Evolutionary conservation across 768 basidiomycete genomes (phyloP).

Genomic region (Mycena indigotica): DNA sequence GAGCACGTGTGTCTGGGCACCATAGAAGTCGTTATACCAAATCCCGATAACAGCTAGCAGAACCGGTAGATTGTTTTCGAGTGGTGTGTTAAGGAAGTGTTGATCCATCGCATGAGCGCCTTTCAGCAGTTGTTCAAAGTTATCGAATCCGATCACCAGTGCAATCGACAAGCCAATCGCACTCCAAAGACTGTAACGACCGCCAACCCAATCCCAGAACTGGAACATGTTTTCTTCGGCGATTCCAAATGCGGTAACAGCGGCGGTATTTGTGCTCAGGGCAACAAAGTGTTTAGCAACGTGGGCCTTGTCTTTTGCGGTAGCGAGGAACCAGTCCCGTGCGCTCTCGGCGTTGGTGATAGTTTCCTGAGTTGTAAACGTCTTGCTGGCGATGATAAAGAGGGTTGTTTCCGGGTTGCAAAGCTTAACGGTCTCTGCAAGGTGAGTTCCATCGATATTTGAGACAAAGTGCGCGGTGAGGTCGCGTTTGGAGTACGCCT

Average conservation of each 20-base stretch:
- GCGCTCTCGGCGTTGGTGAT: constrained; percentile 98
- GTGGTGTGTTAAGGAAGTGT: constrained; percentile 87
- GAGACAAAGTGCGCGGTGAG: constrained; percentile 88
- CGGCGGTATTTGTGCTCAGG: constrained; percentile 92
- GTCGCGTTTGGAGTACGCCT: constrained; percentile 88
- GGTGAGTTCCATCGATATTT: constrained; percentile 98
- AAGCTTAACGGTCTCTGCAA: constrained; percentile 80
- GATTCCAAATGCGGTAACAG: constrained; percentile 93
- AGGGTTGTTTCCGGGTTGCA: constrained; percentile 92
- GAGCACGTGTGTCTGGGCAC: constrained; percentile 86
- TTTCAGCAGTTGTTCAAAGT: constrained; percentile 85
- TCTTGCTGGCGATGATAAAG: constrained; percentile 99
- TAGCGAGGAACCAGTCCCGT: constrained; percentile 87
- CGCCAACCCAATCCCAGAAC: constrained; percentile 99
- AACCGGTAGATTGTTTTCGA: constrained; percentile 92
- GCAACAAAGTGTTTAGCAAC: constrained; percentile 99
- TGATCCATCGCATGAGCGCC: constrained; percentile 98
- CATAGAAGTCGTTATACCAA: constrained; percentile 99
- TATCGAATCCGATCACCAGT: constrained; percentile 89
- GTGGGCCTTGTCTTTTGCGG: constrained; percentile 84
- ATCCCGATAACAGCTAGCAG: constrained; percentile 86
- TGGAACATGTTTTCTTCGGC: constrained; percentile 94
- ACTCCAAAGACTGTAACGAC: constrained; percentile 97
- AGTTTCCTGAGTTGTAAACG: constrained; percentile 99
- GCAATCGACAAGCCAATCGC: constrained; percentile 97